These are phyloP conservation scores for Ceratobasidium sp. DNA, from an alignment of 1,284 basidiomycete genomes.

Conservation along the genomic window DNA sequence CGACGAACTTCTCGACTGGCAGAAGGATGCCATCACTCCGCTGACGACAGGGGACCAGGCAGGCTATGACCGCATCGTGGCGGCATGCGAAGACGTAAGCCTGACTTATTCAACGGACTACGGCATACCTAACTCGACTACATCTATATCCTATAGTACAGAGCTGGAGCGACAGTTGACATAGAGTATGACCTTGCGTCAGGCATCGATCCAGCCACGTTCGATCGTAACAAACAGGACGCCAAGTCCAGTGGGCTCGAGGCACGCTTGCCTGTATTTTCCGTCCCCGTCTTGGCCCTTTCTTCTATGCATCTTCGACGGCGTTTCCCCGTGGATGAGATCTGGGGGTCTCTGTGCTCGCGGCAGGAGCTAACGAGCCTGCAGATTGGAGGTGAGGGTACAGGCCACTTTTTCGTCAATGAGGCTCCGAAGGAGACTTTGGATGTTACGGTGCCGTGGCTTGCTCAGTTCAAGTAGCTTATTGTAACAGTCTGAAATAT, in stretches of 20 bases:
- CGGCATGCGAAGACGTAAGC: slow-evolving; percentile 49
- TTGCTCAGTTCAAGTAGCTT: slow-evolving; percentile 26
- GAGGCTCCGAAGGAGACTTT: slow-evolving; percentile 47
- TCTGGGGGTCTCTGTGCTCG: slow-evolving; percentile 48
- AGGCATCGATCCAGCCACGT: slow-evolving; percentile 45
- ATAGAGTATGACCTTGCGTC: slow-evolving; percentile 46
- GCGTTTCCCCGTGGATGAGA: slow-evolving; percentile 48
- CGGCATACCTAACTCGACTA: neutral
- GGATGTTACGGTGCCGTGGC: slow-evolving; percentile 22
- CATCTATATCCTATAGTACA: slow-evolving; percentile 45
- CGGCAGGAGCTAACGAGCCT: slow-evolving; percentile 43
- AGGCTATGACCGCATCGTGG: slow-evolving; percentile 46
- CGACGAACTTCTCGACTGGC: slow-evolving; percentile 43
- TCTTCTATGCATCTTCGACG: slow-evolving; percentile 48
- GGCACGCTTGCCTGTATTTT: slow-evolving; percentile 38
- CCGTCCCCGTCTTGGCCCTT: slow-evolving; percentile 48
- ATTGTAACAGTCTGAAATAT: too few relatives aligned
- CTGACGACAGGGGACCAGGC: slow-evolving; percentile 45
- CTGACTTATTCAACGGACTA: neutral
- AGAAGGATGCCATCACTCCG: slow-evolving; percentile 47
- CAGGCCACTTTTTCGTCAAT: slow-evolving; percentile 50
- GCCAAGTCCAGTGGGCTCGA: slow-evolving; percentile 4
- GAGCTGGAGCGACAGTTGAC: slow-evolving; percentile 49
- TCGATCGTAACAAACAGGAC: slow-evolving; percentile 29
- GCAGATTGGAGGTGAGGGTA: slow-evolving; percentile 48